These are phyloP conservation scores for Spinellus fusiger DNA, from an alignment of 192 early-diverging fungal genomes.

Conservation along the genomic window DNA sequence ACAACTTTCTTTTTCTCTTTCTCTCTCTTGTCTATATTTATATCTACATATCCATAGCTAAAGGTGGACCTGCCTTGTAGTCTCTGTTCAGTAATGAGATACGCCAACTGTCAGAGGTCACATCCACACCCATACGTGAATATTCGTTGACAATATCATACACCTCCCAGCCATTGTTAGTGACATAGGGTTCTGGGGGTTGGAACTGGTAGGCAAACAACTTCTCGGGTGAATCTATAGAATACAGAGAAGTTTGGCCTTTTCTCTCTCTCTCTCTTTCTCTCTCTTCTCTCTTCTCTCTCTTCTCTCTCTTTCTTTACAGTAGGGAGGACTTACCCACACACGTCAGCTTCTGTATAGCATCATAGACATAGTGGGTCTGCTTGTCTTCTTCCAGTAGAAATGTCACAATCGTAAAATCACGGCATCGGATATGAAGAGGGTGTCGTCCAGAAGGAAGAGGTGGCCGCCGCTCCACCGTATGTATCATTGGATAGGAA, in stretches of 20 bases:
- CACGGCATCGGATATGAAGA: constrained; percentile 65
- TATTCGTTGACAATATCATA: constrained; percentile 79
- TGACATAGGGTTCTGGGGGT: constrained; percentile 36
- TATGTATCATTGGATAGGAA: constrained; percentile 81
- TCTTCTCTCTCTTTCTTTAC: too few relatives aligned
- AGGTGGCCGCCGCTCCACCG: constrained; percentile 63
- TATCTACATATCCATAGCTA: too few relatives aligned
- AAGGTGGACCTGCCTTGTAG: constrained; percentile 51
- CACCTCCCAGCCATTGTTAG: constrained; percentile 56
- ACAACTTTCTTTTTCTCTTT: too few relatives aligned
- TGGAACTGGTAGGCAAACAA: constrained; percentile 77
- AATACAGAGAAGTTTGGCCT: too few relatives aligned
- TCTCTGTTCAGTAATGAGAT: constrained; percentile 67
- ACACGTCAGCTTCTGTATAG: constrained; percentile 76
- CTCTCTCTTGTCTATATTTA: too few relatives aligned
- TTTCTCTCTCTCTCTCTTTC: too few relatives aligned
- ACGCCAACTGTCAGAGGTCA: constrained; percentile 66
- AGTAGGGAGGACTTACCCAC: constrained; percentile 64
- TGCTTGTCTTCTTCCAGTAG: constrained; percentile 60
- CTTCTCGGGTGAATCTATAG: constrained; percentile 56
- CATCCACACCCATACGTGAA: constrained; percentile 76
- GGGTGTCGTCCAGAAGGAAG: constrained; percentile 37
- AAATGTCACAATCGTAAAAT: constrained; percentile 76
- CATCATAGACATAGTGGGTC: constrained; percentile 68
- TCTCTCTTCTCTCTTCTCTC: too few relatives aligned